Percentiles rank a stretch among this genome's conserved stretches.
These are phyloP conservation scores for Capniomyces stellatus DNA, from an alignment of 371 early-diverging fungal genomes.

Conservation along the genomic window DNA sequence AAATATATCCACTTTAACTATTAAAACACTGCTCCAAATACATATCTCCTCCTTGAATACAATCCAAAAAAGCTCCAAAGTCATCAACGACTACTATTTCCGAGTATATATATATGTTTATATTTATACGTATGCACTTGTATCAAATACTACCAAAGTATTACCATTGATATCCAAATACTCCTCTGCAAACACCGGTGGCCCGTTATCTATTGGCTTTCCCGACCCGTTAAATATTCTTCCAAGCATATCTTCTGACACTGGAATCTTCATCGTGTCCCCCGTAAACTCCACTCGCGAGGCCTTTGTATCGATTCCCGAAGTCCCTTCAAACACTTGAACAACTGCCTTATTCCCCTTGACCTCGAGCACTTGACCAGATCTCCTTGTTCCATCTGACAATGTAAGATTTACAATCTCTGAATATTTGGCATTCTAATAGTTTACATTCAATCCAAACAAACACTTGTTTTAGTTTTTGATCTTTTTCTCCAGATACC, in stretches of 20 bases:
- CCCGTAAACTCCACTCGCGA: constrained; percentile 98
- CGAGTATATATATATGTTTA: too few relatives aligned
- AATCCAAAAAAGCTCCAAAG: too few relatives aligned
- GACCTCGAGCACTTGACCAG: constrained; percentile 98
- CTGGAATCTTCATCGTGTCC: constrained; percentile 93
- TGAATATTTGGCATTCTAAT: constrained; percentile 76
- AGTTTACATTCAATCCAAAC: too few relatives aligned
- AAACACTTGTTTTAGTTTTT: too few relatives aligned
- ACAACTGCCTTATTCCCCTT: constrained; percentile 97
- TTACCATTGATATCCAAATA: constrained; percentile 93
- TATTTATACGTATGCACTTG: too few relatives aligned
- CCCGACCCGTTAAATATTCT: constrained; percentile 99
- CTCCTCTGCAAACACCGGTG: constrained; percentile 98
- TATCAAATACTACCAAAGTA: too few relatives aligned
- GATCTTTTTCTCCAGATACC: too few relatives aligned
- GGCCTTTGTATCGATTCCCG: constrained; percentile 95
- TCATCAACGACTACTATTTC: too few relatives aligned
- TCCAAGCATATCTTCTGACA: constrained; percentile 99
- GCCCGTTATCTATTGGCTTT: constrained; percentile 97
- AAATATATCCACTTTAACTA: not conserved
- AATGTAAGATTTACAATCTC: constrained; percentile 98
- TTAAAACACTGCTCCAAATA: not conserved
- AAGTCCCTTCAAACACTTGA: constrained; percentile 99
- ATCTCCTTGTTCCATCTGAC: constrained; percentile 88
- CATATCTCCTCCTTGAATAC: too few relatives aligned